Conservation (phyloP, 2,329 filamentous ascomycete genomes). For the Aspergillus spinulosporus region DNA sequence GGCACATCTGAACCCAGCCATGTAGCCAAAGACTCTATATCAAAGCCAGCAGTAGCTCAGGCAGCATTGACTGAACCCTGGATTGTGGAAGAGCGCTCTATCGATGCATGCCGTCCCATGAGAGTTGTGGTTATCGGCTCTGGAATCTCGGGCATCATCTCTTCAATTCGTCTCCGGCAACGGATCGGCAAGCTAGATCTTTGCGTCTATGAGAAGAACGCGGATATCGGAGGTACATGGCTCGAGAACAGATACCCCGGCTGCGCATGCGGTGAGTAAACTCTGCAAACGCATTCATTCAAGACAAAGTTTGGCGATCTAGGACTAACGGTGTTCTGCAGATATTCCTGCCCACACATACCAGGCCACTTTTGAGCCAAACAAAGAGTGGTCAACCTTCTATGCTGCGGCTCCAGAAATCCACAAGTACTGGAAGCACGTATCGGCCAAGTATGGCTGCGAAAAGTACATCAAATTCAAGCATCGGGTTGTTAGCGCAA, state of each 20-base stretch:
- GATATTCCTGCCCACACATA: constrained; percentile 52
- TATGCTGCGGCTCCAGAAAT: constrained; percentile 53
- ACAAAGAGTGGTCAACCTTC: constrained; percentile 50
- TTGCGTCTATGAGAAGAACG: constrained; percentile 34
- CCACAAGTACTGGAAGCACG: constrained; percentile 49
- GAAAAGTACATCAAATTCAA: constrained; percentile 51
- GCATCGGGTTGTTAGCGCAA: constrained; percentile 46
- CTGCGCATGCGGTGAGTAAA: constrained; percentile 36
- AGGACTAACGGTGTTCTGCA: constrained; percentile 10
- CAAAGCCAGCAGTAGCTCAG: not conserved
- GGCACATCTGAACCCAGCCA: not conserved
- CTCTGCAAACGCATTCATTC: not conserved
- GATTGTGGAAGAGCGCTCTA: constrained; percentile 33
- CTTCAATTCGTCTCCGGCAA: constrained; percentile 40
- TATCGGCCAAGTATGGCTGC: constrained; percentile 48
- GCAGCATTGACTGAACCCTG: not conserved
- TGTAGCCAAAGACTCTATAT: not conserved
- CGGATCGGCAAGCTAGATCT: constrained; percentile 39
- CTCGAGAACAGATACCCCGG: constrained; percentile 29
- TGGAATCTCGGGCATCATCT: constrained; percentile 42
- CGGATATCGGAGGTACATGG: constrained; percentile 1
- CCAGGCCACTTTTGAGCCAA: constrained; percentile 54
- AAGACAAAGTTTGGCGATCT: not conserved
- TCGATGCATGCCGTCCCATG: constrained; percentile 36
- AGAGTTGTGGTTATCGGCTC: constrained; percentile 41